Base-by-base conservation (phyloP, 352 stramenopile species). In the Phytophthora sp. region DNA sequence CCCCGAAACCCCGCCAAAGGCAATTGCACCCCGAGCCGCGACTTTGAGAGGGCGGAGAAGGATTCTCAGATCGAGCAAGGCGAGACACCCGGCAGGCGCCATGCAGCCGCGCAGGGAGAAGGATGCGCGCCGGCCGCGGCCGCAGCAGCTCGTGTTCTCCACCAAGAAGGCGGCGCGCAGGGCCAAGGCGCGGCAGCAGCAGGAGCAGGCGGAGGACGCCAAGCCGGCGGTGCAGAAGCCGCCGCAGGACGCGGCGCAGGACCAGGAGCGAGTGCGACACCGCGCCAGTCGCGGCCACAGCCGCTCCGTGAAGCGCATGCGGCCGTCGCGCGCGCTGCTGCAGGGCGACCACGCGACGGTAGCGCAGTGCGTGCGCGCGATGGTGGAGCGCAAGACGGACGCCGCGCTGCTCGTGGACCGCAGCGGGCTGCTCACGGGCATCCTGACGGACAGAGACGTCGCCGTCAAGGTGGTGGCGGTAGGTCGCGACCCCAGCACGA, bases 381-480 rank as follows among this genome's bases (percentile, higher is more conserved):
- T 99, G 74, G 82, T 94, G 6, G 85, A 89, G 45, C 94, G 97
- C 43, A 84, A 97, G 50, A 90, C 88, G 11, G 93, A 98, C 54
- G 96, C 95, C n/a, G 90, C 95, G 20, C 78, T 99, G 23, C 79
- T 99, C 23, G 83, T 97, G 23, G 84, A 96, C 59, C 70, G 76
- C 17, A 87, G 86, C 34, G 96, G 96, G 8, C 72, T 88, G 18
- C 76, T 99, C 28, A 95, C 91, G 17, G 97, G 97, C 34, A 99
- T 99, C 62, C 74, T 99, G 5, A 99, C 96, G 24, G 97, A 99
- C 52, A 93, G 93, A 66, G 97, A 99, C 62, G 93, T 99, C 52
- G 97, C 94, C 4, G 76, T 96, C 27, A 91, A 97, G 54, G 83
- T 98, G 10, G 93, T 99, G 23, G 93, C 94, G 0, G 87, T 96